Evolutionary conservation across 2,329 filamentous ascomycete species (phyloP), one percentile per base, ranked within the genome.

Genomic region (Penicillium sp.): DNA sequence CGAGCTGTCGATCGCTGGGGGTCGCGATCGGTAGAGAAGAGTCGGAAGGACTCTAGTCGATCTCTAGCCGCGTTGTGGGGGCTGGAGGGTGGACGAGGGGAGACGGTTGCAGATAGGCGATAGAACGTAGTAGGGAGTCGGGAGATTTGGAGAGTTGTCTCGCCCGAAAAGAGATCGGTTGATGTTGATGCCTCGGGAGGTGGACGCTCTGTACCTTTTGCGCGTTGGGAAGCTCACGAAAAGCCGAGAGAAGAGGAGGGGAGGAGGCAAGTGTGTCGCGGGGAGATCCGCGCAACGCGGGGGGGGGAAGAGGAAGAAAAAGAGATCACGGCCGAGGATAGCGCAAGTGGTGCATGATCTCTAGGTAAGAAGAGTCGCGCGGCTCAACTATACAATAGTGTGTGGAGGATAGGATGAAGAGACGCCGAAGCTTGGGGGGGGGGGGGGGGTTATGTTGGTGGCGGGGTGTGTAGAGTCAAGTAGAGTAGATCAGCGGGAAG

Each of bases 1-100:
- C 79, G 76, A 76, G 62, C 44, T 64, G 61, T 61, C 61, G 74
- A 74, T 75, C 73, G 74, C 74, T 50, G 70, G 63, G 56, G 59
- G 59, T 65, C 62, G 73, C 73, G 73, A 74, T 71, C 72, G 62
- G 58, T 47, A 56, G 53, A 56, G 35, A 38, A 58, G 59, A 67
- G 60, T 64, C 56, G 53, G 24, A 22, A 15, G 56, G 59, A 63
- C 57, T 63, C 57, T 60, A 53, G 33, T 44, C 60, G 42, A 61
- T 58, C 60, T 63, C 55, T 58, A 35, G 28, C 33, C 33, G 42
- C 55, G 56, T 30, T 47, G 54, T 49, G 53, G 65, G 50, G 38
- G 35, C 40, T 44, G 17, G 33, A 33, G 30, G 13, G 33, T n/a
- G 12, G 50, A 17, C 22, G 37, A 26, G 30, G 37, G n/a, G 33